A percentile compares a stretch with the other conserved stretches of the same genome.
These are phyloP conservation scores for Rhododendron ferrugineum DNA, from an alignment of 148 eudicot species.

Conservation along the genomic window DNA sequence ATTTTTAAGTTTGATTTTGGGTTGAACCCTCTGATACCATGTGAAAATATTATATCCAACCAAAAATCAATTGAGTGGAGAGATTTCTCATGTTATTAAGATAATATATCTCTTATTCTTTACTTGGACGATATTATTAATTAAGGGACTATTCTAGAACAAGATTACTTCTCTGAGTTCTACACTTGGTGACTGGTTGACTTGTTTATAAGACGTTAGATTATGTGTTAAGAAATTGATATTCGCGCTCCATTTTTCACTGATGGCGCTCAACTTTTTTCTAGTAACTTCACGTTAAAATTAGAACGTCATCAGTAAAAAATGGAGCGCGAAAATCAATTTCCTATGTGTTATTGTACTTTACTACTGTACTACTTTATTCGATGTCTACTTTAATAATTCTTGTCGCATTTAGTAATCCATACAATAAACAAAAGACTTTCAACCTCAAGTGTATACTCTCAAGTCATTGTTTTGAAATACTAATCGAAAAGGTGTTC, in stretches of 20 bases:
- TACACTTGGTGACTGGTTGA: background rate
- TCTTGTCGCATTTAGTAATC: background rate
- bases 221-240: background rate
- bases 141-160: no score
- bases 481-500: background rate
- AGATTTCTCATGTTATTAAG: no score
- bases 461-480: background rate
- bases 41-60: no score
- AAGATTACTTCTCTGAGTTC: background rate
- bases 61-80: background rate
- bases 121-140: no score
- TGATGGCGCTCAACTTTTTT: no score
- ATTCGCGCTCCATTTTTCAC: no score
- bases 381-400: background rate
- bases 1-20: no score
- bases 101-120: no score
- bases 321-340: no score
- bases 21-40: no score
- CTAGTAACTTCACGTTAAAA: no score
- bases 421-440: background rate
- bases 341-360: background rate
- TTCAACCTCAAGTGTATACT: background rate
- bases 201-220: background rate
- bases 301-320: no score
- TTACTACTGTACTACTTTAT: background rate